These are phyloP conservation scores for Paecilomyces sp. DNA, from an alignment of 2,329 filamentous ascomycete genomes.

Conservation along the genomic window DNA sequence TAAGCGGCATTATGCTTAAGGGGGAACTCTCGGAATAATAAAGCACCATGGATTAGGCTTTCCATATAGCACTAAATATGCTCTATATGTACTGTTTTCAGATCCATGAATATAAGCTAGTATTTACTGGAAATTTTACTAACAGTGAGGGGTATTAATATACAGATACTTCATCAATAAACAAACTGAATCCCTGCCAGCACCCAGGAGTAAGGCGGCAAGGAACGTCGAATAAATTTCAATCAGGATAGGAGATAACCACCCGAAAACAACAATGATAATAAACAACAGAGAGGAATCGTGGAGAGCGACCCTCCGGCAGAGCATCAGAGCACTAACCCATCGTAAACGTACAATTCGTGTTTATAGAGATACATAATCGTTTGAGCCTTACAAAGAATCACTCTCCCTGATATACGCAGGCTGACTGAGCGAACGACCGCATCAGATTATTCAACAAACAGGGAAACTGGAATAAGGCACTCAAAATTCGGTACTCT, in stretches of 20 bases:
- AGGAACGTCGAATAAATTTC: not conserved
- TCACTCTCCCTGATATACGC: not conserved
- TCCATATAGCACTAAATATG: too few relatives aligned
- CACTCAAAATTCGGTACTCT: constrained; percentile 67
- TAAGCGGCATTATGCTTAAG: too few relatives aligned
- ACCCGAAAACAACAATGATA: not conserved
- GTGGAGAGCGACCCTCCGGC: not conserved
- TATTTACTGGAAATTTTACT: too few relatives aligned
- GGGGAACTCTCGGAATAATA: too few relatives aligned
- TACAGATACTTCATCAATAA: too few relatives aligned
- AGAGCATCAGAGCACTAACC: not conserved
- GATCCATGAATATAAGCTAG: too few relatives aligned
- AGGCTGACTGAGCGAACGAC: not conserved
- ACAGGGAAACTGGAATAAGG: not conserved
- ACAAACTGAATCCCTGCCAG: too few relatives aligned
- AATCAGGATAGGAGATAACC: not conserved
- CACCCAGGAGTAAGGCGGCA: too few relatives aligned
- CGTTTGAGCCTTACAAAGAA: not conserved
- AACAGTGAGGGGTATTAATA: too few relatives aligned
- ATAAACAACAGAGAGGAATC: not conserved
- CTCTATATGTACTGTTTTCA: too few relatives aligned
- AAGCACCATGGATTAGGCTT: too few relatives aligned
- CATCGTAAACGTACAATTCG: not conserved
- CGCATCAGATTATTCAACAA: not conserved
- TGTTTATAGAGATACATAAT: not conserved